Conservation (phyloP, 1,284 basidiomycete species). For the Ustilago vetiveriae region DNA sequence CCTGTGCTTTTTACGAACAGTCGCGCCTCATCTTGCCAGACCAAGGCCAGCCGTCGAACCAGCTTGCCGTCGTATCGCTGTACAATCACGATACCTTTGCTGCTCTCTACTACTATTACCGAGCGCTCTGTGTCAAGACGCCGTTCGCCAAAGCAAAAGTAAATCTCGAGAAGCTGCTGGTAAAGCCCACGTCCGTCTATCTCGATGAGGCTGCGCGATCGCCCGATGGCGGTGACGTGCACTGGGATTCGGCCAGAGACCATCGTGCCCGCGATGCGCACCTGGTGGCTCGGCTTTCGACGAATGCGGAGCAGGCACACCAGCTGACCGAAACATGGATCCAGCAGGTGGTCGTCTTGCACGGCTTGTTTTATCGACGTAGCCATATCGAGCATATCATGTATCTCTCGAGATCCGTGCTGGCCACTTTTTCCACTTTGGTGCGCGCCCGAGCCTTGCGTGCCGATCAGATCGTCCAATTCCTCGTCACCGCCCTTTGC, state of each 20-base stretch:
- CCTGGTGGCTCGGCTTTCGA: conserved; percentile 20
- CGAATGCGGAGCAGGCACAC: conserved; percentile 21
- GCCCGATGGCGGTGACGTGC: conserved; percentile 5
- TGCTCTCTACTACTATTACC: conserved; percentile 86
- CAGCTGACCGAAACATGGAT: conserved; percentile 32
- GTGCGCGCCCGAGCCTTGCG: conserved; percentile 42
- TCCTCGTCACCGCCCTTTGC: conserved; percentile 56
- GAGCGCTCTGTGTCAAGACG: conserved; percentile 83
- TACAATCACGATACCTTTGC: conserved; percentile 84
- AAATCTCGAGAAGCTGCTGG: conserved; percentile 76
- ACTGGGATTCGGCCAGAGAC: conserved; percentile 32
- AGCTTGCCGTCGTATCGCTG: conserved; percentile 89
- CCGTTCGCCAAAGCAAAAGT: conserved; percentile 88
- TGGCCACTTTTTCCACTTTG: conserved; percentile 43
- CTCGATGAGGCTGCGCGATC: conserved; percentile 21
- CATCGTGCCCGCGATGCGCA: conserved; percentile 22
- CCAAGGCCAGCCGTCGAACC: conserved; percentile 82
- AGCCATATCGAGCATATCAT: conserved; percentile 43
- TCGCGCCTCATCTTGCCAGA: conserved; percentile 60
- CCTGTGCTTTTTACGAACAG: conserved; percentile 57
- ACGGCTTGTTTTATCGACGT: conserved; percentile 55
- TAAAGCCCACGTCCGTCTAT: conserved; percentile 46
- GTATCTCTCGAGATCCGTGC: conserved; percentile 48
- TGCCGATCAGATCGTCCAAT: conserved; percentile 58
- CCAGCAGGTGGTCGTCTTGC: conserved; percentile 50